Percentiles rank a stretch among this genome's conserved stretches.
These are phyloP conservation scores for Lignosus rhinocerotis DNA, from an alignment of 1,284 basidiomycete genomes.

Conservation along the genomic window DNA sequence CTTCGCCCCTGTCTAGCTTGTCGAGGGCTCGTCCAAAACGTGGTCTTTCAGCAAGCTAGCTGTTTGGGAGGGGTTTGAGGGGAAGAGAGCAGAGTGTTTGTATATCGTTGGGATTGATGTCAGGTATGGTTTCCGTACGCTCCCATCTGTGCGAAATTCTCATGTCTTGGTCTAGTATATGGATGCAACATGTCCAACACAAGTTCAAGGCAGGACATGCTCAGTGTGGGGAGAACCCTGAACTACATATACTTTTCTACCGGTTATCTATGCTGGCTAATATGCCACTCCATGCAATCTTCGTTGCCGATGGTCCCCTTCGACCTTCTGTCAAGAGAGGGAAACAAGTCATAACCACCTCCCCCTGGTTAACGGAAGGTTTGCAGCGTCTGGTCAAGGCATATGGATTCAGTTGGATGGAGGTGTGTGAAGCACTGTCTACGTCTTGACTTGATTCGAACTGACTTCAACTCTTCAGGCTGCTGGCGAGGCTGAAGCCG, in stretches of 20 bases:
- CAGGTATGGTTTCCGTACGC: background rate
- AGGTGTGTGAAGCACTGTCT: background rate
- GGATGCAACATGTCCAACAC: background rate
- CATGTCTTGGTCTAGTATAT: background rate
- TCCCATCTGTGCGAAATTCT: background rate
- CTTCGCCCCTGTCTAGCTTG: background rate
- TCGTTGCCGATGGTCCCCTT: background rate
- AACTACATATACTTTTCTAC: background rate
- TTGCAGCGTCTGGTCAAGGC: slow-evolving; percentile 30
- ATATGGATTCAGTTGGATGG: slow-evolving; percentile 28
- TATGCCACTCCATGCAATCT: background rate
- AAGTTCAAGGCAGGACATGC: background rate
- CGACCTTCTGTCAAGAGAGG: too few species aligned
- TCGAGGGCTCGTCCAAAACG: background rate
- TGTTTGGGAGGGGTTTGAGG: background rate
- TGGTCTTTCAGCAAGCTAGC: background rate
- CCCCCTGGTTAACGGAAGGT: background rate
- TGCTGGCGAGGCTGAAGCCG: slow-evolving; percentile 55
- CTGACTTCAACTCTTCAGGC: slow-evolving; percentile 36
- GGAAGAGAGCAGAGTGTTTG: background rate
- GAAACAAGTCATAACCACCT: background rate
- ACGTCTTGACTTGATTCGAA: too few species aligned
- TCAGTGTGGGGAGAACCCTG: background rate
- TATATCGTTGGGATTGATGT: background rate
- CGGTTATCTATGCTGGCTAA: background rate